phyloP scores from a whole-genome alignment of 345 rosid species.

The Populus ilicifolia region DNA sequence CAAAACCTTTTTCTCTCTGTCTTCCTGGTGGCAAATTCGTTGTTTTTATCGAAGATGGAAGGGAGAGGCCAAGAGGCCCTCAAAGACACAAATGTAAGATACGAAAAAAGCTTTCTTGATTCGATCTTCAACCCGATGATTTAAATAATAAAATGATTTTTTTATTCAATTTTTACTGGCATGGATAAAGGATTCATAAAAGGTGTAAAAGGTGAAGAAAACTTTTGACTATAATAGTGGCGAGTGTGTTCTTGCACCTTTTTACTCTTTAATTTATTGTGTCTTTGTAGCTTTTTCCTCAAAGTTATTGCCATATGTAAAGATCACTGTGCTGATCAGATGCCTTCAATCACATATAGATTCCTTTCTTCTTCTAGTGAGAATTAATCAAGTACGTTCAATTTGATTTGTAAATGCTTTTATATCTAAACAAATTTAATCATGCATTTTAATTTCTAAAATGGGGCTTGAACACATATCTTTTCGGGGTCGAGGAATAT shows the following conservation, averaged over 20 bases:
- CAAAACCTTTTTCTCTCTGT: not conserved
- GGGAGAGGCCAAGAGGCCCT: slow-evolving; percentile 12
- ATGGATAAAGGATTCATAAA: slow-evolving; percentile 23
- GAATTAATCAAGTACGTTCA: not conserved
- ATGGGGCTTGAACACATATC: not conserved
- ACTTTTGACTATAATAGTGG: slow-evolving; percentile 44
- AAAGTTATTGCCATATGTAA: not conserved
- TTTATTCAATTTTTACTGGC: not conserved
- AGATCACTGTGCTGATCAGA: not conserved
- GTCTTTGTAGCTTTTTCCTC: not conserved
- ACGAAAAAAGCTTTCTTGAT: slow-evolving; percentile 36
- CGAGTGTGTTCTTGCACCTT: not conserved
- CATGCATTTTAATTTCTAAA: not conserved
- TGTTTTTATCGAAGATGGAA: not conserved
- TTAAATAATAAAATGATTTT: slow-evolving; percentile 9
- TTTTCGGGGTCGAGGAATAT: too few relatives aligned
- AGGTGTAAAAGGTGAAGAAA: slow-evolving; percentile 24
- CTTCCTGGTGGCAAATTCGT: not conserved
- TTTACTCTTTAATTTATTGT: not conserved
- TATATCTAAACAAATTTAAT: not conserved
- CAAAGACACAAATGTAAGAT: slow-evolving; percentile 22
- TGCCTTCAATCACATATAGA: not conserved
- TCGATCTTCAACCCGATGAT: slow-evolving; percentile 34
- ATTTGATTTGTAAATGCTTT: not conserved
- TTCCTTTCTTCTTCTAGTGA: not conserved